phyloP scores from a whole-genome alignment of 73 alveolate species.

The Paramecium primaurelia region DNA sequence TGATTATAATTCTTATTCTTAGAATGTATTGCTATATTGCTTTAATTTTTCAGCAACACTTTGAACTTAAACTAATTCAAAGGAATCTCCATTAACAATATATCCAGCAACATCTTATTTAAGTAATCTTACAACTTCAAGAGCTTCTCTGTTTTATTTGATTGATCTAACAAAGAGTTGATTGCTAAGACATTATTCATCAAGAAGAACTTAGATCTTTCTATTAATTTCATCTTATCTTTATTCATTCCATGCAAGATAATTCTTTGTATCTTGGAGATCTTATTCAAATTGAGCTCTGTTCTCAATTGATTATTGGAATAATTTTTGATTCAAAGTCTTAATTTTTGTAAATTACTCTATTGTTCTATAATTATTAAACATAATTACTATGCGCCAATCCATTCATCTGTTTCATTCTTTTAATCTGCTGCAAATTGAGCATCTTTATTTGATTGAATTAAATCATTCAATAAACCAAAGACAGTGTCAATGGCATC shows the following conservation, averaged over 20 bases:
- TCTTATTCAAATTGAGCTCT: conserved; percentile 12
- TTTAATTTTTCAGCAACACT: conserved; percentile 20
- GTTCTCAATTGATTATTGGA: conserved; percentile 13
- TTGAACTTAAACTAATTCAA: conserved; percentile 26
- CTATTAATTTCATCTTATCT: conserved; percentile 13
- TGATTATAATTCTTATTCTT: neutral
- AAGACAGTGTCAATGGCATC: conserved; percentile 52
- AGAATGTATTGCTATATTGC: neutral
- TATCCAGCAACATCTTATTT: conserved; percentile 50
- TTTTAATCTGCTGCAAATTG: conserved; percentile 45
- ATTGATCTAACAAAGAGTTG: conserved; percentile 29
- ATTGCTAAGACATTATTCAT: conserved; percentile 11
- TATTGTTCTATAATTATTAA: neutral
- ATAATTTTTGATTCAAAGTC: neutral
- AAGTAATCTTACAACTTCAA: neutral
- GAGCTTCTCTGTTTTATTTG: neutral
- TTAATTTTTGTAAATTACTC: conserved; percentile 1
- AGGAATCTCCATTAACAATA: conserved; percentile 7
- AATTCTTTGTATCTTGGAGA: neutral
- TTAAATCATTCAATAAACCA: conserved; percentile 17
- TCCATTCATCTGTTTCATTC: conserved; percentile 47
- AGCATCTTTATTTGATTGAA: conserved; percentile 43
- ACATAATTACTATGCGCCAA: neutral
- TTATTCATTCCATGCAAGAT: conserved; percentile 36
- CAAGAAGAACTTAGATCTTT: neutral